Evolutionary conservation across 306 rosid species (phyloP), one percentile per base, ranked within the genome.

Genomic region (Trifolium subterraneum): DNA sequence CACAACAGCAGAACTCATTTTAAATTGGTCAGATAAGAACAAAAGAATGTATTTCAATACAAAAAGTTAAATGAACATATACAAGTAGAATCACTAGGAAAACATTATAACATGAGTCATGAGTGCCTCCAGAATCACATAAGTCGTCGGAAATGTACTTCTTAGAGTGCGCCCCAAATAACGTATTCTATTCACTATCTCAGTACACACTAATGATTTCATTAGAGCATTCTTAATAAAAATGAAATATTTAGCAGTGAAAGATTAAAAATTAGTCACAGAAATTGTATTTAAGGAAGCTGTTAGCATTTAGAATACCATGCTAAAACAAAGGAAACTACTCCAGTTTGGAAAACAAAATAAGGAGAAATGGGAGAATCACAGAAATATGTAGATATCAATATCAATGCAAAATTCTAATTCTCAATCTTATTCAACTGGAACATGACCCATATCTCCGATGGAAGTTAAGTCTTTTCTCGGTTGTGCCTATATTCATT

Each of bases 1-100:
- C 74, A 82, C 71, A 85, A 83, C 38, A 60, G 72, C 41, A 59
- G 50, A 78, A 54, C 52, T 23, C 45, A 75, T 18, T 67, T 61
- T 18, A 79, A 69, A 68, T 36, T 44, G 61, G 75, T 6, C 48
- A 77, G 77, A 54, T 23, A 62, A 64, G 69, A 60, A 65, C 63
- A n/a, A 66, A 56, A 51, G 64, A 16, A 25, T 62, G 58, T 23
- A 68, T 58, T 67, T 62, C 54, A 73, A 55, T 27, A 27, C 62
- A 33, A 18, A 42, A 7, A 12, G 27, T 25, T 23, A 68, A 61
- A 77, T 52, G 41, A 73, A 51, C 68, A 38, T 48, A 68, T 18
- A 65, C 9, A 51, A 71, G 51, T 75, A 50, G 22, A 63, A 70
- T 52, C 45, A 38, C 64, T 1, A 59, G 42, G 31, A 81, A 81